A percentile compares a stretch with the other conserved stretches of the same genome.
Evolutionary conservation across 441 rosid species (phyloP).

Genomic region (Cnidoscolus chayamansa): DNA sequence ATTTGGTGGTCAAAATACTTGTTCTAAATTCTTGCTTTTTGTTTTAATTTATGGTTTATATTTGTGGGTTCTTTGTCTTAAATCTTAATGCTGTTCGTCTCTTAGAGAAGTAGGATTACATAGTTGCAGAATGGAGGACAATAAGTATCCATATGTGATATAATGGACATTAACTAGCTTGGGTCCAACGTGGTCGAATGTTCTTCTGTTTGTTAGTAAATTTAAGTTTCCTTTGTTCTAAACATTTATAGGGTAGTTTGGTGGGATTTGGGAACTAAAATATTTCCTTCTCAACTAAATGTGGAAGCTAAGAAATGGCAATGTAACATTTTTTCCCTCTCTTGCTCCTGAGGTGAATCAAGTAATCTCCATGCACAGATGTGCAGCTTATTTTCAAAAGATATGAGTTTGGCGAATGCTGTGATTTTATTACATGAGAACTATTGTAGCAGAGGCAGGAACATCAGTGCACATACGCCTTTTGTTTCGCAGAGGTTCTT

Average conservation of each 20-base stretch:
- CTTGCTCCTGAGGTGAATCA: neutral
- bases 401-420: neutral
- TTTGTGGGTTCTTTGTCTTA: neutral
- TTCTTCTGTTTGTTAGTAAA: neutral
- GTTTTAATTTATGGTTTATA: neutral
- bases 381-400: neutral
- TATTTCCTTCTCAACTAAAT: neutral
- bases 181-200: neutral
- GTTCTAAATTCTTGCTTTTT: neutral
- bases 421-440: neutral
- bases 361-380: neutral
- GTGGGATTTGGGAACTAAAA: neutral
- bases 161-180: neutral
- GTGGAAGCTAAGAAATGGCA: neutral
- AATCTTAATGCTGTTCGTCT: neutral
- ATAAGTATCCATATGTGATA: neutral
- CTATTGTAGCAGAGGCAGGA: conserved; percentile 4
- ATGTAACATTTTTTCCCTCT: neutral
- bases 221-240: neutral
- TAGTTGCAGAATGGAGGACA: neutral
- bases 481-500: conserved; percentile 9
- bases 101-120: neutral
- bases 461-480: neutral
- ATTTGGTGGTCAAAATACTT: neutral
- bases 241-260: neutral